Base-by-base conservation (phyloP, 2,329 filamentous ascomycete genomes). In the Aciculosporium take region DNA sequence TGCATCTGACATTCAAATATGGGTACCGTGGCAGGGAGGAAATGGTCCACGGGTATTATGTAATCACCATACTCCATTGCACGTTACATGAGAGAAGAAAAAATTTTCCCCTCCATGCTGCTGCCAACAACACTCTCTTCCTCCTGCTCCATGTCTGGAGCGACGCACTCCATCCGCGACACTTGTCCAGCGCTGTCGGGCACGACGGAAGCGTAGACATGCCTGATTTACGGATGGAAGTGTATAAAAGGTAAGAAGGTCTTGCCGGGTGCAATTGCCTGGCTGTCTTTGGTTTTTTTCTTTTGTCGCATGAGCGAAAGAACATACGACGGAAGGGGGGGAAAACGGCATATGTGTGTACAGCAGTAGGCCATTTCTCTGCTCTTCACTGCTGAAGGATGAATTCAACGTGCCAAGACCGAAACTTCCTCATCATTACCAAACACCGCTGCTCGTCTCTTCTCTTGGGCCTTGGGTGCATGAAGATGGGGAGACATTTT, bases 291-390 rank as follows among this genome's bases (percentile, higher is more conserved):
- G 9, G 1, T 33, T 4, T 21, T 4, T 20, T 9, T 33, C 17
- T 20, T 9, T 33, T 12, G 9, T 33, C 21, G 17, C 9, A 9
- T 10, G 8, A 12, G 21, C 32, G 2, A 21, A n/a, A 23, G n/a
- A n/a, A n/a, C n/a, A n/a, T n/a, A n/a, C n/a, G n/a, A n/a, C n/a
- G n/a, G n/a, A n/a, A n/a, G n/a, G n/a, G n/a, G n/a, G n/a, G n/a
- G n/a, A 38, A 23, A n/a, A 23, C 66, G 70, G 70, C 70, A 73
- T 73, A 60, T 63, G 70, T 74, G 70, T 74, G 70, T 74, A 73
- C 70, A 71, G 66, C 69, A 67, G 57, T 61, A 68, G 65, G 66
- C 66, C 62, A 60, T 56, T 47, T 57, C 58, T 54, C 61, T 70
- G 67, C 69, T 66, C 65, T 56, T 55, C 59, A 53, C 64, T 68